Conservation (phyloP, 2,329 filamentous ascomycete species). For the Penicillium sumatraense region DNA sequence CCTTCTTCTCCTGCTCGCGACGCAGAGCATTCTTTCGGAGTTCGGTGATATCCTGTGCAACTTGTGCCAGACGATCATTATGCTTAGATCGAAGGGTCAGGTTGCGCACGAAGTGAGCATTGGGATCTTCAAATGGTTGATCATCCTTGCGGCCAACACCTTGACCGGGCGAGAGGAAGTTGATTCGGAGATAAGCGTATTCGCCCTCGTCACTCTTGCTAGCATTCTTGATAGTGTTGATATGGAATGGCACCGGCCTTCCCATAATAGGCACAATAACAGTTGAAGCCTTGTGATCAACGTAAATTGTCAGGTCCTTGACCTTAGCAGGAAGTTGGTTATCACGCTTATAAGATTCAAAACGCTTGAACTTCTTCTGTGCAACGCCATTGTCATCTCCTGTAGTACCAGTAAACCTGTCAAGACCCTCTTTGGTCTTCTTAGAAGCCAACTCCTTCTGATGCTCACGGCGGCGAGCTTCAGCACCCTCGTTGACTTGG, state of each 20-base stretch:
- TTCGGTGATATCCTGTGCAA: slow-evolving; percentile 90
- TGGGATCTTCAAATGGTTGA: slow-evolving; percentile 94
- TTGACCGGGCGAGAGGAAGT: slow-evolving; percentile 95
- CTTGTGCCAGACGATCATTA: slow-evolving; percentile 84
- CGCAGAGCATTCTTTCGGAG: slow-evolving; percentile 92
- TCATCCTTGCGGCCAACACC: slow-evolving; percentile 97
- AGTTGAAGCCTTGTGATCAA: slow-evolving; percentile 87
- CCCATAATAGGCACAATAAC: slow-evolving; percentile 97
- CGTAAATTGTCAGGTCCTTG: slow-evolving; percentile 84
- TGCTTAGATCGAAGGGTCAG: slow-evolving; percentile 93
- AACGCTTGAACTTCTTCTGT: slow-evolving; percentile 98
- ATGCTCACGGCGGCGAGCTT: slow-evolving; percentile 84
- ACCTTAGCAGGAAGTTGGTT: slow-evolving; percentile 86
- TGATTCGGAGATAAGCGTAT: slow-evolving; percentile 92
- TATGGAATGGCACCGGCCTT: slow-evolving; percentile 95
- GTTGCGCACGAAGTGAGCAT: slow-evolving; percentile 93
- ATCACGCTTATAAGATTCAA: slow-evolving; percentile 98
- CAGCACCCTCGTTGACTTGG: slow-evolving; percentile 86
- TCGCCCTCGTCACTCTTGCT: slow-evolving; percentile 97
- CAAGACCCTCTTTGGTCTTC: slow-evolving; percentile 87
- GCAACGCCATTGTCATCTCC: slow-evolving; percentile 86
- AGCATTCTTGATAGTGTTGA: slow-evolving; percentile 97
- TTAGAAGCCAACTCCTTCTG: slow-evolving; percentile 86
- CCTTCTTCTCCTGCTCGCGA: slow-evolving; percentile 97
- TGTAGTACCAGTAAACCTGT: slow-evolving; percentile 82